Evolutionary conservation across 2,329 filamentous ascomycete genomes (phyloP), one percentile per base, ranked within the genome.

Genomic region (Lachnellula occidentalis): DNA sequence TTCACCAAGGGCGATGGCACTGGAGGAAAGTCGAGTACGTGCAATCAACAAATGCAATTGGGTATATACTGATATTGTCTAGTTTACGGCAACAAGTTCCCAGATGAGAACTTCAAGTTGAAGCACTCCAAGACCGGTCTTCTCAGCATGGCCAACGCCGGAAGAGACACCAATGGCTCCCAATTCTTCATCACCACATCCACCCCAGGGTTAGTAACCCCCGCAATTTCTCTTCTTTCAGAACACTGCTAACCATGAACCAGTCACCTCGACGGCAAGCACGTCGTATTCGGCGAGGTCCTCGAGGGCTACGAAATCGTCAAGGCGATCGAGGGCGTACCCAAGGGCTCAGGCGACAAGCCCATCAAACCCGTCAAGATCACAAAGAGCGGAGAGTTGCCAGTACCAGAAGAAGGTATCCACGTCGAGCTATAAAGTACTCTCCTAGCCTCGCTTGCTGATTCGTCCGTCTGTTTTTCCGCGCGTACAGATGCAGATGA

Each of bases 71-170:
- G 56, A 66, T 55, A 22, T 17, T 46, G 48, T n/a, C 50, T 60
- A 86, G 83, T 94, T 78, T 94, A 92, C 72, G 89, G 89, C 67
- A 78, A 82, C 66, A 89, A 88, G 76, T 94, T 94, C 76, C 74
- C 82, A 62, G 89, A 95, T 68, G 89, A 95, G 85, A 94, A 92
- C 86, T 94, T 95, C 82, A 92, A 94, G 85, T 81, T 92, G 70
- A 92, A 91, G 81, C 90, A 95, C 84, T 82, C 80, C 78, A 91
- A 90, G 82, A 86, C 85, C 74, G 89, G 89, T 67, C 76, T 90
- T 50, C 77, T 94, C 62, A 90, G 87, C 74, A 94, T 90, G 89
- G 89, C 87, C 73, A 92, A 92, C 75, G 82, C 87, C 58, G 88
- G 88, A 72, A 82, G 84, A 72, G 88, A 94, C 74, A 94, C 89